Base-by-base conservation (phyloP, 768 basidiomycete genomes). In the Scleroderma bovista region DNA sequence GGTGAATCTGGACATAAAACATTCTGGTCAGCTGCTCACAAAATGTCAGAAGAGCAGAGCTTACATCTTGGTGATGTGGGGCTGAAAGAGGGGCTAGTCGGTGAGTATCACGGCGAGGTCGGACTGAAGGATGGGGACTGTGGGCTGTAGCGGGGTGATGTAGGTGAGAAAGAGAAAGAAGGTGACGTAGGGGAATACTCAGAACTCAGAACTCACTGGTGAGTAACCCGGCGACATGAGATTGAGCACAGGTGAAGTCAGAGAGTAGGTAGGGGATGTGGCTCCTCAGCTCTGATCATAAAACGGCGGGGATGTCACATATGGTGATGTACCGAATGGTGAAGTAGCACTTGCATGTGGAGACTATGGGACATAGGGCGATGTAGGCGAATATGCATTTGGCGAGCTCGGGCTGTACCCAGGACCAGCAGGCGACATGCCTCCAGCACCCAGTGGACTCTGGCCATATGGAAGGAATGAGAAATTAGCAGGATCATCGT, bases 121-220 rank as follows among this genome's bases (percentile, higher is more conserved):
- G 92, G 93, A 53, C 84, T 87, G 71, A 89, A 95, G 13, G 88
- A 86, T 9, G 93, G 93, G 1, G 89, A 92, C 52, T 92, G 87
- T 1, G 92, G 93, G 52, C 87, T 89, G 66, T 88, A 92, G 23
- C 82, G 78, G 9, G 89, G 89, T 6, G 86, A 88, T 0, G 89
- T 88, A 0, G 88, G 88, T 2, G 89, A 92, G 75, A 88, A n/a
- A n/a, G 90, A 93, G 11, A 92, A 91, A 19, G 85, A 84, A 2
- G 86, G 87, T 1, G 84, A 89, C 1, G 88, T 90, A 0, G 86
- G 88, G 3, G 88, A 92, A 64, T 90, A n/a, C n/a, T n/a, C n/a
- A n/a, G n/a, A n/a, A 89, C 16, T 83, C 77, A n/a, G 88, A 87
- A 61, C 88, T 89, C 15, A 88, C 77, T 1, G 77, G 73, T 4